phyloP scores from a whole-genome alignment of 2,329 filamentous ascomycete genomes.

The Scytalidium lignicola region DNA sequence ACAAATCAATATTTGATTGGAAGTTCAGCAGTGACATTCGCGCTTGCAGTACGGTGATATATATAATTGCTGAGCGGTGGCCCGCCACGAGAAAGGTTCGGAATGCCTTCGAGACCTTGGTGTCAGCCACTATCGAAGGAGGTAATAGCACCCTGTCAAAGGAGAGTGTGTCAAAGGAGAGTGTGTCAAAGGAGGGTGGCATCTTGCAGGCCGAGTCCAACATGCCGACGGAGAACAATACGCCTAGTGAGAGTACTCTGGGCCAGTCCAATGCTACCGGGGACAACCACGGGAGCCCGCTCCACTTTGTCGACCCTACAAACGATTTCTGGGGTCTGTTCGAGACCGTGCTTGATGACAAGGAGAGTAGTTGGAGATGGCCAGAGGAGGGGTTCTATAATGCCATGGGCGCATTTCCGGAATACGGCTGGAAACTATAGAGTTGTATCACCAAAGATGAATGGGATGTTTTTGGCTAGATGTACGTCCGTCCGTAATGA shows the following conservation, averaged over 20 bases:
- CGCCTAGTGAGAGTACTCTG: too few relatives aligned
- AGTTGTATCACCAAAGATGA: too few relatives aligned
- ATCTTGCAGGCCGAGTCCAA: too few relatives aligned
- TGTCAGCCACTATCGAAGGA: not conserved
- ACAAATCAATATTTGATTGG: constrained; percentile 2
- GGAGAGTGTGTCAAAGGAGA: too few relatives aligned
- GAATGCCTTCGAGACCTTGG: constrained; percentile 29
- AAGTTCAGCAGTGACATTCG: constrained; percentile 5
- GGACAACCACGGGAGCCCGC: too few relatives aligned
- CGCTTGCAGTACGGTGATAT: constrained; percentile 36
- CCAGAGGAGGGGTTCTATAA: not conserved
- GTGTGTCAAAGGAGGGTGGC: too few relatives aligned
- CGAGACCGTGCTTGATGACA: not conserved
- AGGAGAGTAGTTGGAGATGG: not conserved
- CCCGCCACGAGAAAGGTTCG: constrained; percentile 34
- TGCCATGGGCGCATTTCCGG: not conserved
- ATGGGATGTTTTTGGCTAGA: too few relatives aligned
- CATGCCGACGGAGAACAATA: too few relatives aligned
- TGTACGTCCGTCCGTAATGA: too few relatives aligned
- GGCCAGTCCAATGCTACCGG: too few relatives aligned
- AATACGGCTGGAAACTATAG: not conserved
- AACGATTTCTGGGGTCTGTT: not conserved
- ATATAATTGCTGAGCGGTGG: constrained; percentile 36
- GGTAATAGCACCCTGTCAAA: too few relatives aligned
- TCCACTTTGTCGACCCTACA: too few relatives aligned